These are phyloP conservation scores for Lizonia empirigonia DNA, from an alignment of 2,329 filamentous ascomycete species.

Conservation along the genomic window DNA sequence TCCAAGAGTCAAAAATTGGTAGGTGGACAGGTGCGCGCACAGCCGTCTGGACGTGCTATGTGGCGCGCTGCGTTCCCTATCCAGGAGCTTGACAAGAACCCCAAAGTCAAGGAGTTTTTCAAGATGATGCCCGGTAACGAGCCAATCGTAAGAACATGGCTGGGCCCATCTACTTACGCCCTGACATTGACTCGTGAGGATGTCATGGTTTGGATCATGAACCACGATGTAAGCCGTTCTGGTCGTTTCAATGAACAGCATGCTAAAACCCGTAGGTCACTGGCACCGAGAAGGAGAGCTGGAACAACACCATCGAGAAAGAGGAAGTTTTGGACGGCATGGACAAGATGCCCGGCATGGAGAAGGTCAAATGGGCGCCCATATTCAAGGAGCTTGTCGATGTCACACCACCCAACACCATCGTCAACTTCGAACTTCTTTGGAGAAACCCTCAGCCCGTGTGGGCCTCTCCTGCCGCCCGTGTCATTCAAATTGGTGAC, in stretches of 20 bases:
- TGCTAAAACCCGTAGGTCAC: constrained; percentile 45
- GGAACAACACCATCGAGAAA: constrained; percentile 55
- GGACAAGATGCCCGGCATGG: constrained; percentile 52
- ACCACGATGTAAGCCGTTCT: constrained; percentile 50
- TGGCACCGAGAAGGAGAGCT: constrained; percentile 53
- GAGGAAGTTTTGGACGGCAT: constrained; percentile 54
- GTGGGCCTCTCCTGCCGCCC: constrained; percentile 52
- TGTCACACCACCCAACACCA: constrained; percentile 52
- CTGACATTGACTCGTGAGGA: constrained; percentile 54
- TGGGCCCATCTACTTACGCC: constrained; percentile 53
- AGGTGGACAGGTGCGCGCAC: constrained; percentile 52
- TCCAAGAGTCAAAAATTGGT: constrained; percentile 54
- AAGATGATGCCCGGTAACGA: constrained; percentile 51
- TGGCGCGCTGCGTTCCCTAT: constrained; percentile 51
- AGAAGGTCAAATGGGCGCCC: constrained; percentile 51
- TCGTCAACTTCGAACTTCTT: constrained; percentile 57
- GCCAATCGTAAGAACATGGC: constrained; percentile 54
- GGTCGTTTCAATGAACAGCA: background rate
- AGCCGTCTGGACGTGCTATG: constrained; percentile 48
- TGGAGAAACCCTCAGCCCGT: constrained; percentile 55
- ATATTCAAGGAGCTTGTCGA: constrained; percentile 55
- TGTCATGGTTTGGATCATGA: constrained; percentile 58
- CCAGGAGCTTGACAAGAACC: constrained; percentile 53
- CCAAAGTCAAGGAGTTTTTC: constrained; percentile 55
- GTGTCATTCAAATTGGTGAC: constrained; percentile 54